Conservation (phyloP, 805 yeast genomes). For the Cyberlindnera saturnus region DNA sequence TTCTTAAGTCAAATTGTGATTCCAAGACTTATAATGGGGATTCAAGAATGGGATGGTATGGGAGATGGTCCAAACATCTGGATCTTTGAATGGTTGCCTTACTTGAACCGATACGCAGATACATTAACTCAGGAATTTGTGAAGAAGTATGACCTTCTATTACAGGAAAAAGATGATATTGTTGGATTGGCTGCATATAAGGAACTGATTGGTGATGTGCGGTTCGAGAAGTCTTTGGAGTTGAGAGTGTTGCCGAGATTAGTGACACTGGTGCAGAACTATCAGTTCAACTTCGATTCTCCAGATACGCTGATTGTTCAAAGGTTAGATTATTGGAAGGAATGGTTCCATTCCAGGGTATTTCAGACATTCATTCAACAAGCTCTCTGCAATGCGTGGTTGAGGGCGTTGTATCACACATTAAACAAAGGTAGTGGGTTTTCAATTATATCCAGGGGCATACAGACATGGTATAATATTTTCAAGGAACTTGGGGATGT, state of each 20-base stretch:
- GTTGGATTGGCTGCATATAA: slow-evolving; percentile 26
- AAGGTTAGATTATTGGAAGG: slow-evolving; percentile 22
- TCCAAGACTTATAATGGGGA: slow-evolving; percentile 31
- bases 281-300: slow-evolving; percentile 8
- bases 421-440: background rate
- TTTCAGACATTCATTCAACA: slow-evolving; percentile 25
- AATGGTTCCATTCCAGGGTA: slow-evolving; percentile 11
- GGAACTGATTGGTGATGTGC: slow-evolving; percentile 26
- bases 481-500: slow-evolving; percentile 18
- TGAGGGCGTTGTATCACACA: slow-evolving; percentile 8
- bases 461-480: slow-evolving; percentile 23
- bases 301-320: slow-evolving; percentile 16
- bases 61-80: slow-evolving; percentile 22
- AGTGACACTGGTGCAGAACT: slow-evolving; percentile 2
- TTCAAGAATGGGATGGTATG: slow-evolving; percentile 31
- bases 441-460: slow-evolving; percentile 22
- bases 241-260: slow-evolving; percentile 20
- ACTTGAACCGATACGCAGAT: slow-evolving; percentile 13
- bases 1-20: slow-evolving; percentile 27
- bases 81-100: slow-evolving; percentile 36
- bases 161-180: slow-evolving; percentile 6
- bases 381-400: slow-evolving; percentile 29
- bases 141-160: slow-evolving; percentile 15
- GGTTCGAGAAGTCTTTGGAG: slow-evolving; percentile 15
- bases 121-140: slow-evolving; percentile 20